Evolutionary conservation across 371 early-diverging fungal genomes (phyloP), one percentile per base, ranked within the genome.

Genomic region (Smittium culicis): DNA sequence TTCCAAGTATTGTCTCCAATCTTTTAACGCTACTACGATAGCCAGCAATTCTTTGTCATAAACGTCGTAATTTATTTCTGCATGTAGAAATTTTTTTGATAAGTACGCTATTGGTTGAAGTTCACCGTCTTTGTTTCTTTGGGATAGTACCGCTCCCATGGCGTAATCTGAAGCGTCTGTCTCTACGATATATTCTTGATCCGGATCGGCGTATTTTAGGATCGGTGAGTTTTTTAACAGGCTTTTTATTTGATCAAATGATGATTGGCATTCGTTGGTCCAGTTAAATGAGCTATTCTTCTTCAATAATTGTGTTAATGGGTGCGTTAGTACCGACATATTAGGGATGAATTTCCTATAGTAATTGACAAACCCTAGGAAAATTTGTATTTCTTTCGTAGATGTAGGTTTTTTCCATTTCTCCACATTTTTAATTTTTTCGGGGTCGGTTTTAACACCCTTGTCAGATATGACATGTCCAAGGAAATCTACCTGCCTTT

Each of bases 281-380:
- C 64, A 64, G 5, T 11, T 61, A 32, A 64, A 64, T 54, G 35
- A 35, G 29, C 54, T 61, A 11, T 64, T n/a, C 34, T 64, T 64
- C 27, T 34, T 64, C 34, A 64, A 32, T 35, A 64, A 28, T 11
- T 64, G 16, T 27, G 11, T 28, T 1, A 79, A 65, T 0, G 79
- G 79, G 0, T 1, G 28, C 11, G 72, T 68, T 17, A 70, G 28
- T 14, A 61, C 29, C 3, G 80, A 34, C 63, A 67, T 74, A 28
- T 67, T 54, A 25, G 33, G 35, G 25, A 77, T 67, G 61, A 73
- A 80, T 1, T 70, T 30, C 14, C 72, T 61, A 67, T 75, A 73
- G 65, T 70, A 79, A 57, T 77, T 76, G 8, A 69, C 64, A 54
- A 75, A 67, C 0, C 81, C 80, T 0, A 80, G 65, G 63, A 82